phyloP scores from a whole-genome alignment of 495 filamentous ascomycete species.

The Neohortaea acidophila region DNA sequence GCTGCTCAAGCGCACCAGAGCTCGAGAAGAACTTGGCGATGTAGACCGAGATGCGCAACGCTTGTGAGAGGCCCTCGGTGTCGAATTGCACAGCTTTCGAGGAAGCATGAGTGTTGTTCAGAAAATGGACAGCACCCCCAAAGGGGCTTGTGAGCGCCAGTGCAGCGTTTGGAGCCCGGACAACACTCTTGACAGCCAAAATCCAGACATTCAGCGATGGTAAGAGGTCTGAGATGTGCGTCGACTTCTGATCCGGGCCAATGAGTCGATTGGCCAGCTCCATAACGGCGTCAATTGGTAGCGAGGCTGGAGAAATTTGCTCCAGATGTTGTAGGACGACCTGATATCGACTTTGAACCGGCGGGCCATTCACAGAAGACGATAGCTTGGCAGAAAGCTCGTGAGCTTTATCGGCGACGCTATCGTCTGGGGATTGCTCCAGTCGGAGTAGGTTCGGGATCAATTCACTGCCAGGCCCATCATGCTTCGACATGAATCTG shows the following conservation, averaged over 20 bases:
- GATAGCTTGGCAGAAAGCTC: constrained; percentile 21
- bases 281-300: constrained; percentile 37
- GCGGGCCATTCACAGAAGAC: constrained; percentile 28
- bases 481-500: constrained; percentile 18
- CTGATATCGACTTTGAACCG: constrained; percentile 24
- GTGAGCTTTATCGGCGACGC: constrained; percentile 37
- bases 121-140: constrained; percentile 53
- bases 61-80: constrained; percentile 48
- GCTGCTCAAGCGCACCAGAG: constrained; percentile 12
- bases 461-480: constrained; percentile 34
- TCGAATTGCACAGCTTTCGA: constrained; percentile 36
- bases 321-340: constrained; percentile 28
- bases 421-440: constrained; percentile 40
- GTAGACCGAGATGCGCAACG: constrained; percentile 60
- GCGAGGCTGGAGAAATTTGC: constrained; percentile 36
- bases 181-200: neutral
- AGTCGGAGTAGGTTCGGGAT: constrained; percentile 42
- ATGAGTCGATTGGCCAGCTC: constrained; percentile 38
- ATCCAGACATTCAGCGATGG: constrained; percentile 7
- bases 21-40: constrained; percentile 38
- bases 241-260: constrained; percentile 10
- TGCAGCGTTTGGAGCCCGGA: constrained; percentile 3
- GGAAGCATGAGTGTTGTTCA: constrained; percentile 23
- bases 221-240: neutral
- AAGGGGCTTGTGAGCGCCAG: constrained; percentile 53